Evolutionary conservation across 1,284 basidiomycete genomes (phyloP).

Genomic region (Naganishia albida): DNA sequence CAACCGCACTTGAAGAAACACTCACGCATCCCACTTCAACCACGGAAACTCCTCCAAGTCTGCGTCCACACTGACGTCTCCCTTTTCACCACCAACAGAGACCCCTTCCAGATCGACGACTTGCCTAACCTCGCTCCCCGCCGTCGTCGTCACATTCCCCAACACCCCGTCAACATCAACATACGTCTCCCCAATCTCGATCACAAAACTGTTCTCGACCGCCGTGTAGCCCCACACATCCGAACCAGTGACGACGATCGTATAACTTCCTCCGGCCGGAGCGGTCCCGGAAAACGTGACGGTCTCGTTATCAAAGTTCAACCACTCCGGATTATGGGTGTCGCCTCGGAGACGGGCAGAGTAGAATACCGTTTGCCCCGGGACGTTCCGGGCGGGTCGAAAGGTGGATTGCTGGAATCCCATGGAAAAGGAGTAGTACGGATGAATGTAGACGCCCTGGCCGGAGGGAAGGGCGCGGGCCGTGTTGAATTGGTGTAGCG

Average conservation of each 20-base stretch:
- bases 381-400: conserved; percentile 48
- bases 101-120: conserved; percentile 42
- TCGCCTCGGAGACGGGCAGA: conserved; percentile 53
- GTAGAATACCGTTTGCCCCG: conserved; percentile 51
- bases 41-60: conserved; percentile 49
- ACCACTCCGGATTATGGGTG: conserved; percentile 57
- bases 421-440: conserved; percentile 59
- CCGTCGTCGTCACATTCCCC: conserved; percentile 39
- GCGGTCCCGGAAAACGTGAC: conserved; percentile 60
- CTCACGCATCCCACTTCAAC: conserved; percentile 54
- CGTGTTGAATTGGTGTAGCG: conserved; percentile 46
- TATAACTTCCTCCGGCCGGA: conserved; percentile 51
- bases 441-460: conserved; percentile 51
- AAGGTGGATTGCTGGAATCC: conserved; percentile 57
- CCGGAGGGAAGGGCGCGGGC: conserved; percentile 46
- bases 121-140: conserved; percentile 41
- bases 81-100: conserved; percentile 40
- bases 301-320: conserved; percentile 57
- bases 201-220: conserved; percentile 52
- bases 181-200: conserved; percentile 48
- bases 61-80: conserved; percentile 32
- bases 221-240: conserved; percentile 53
- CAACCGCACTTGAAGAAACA: conserved; percentile 38
- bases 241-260: conserved; percentile 51
- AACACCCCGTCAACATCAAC: conserved; percentile 35